A percentile compares a stretch with the other conserved stretches of the same genome.
Evolutionary conservation across 192 early-diverging fungal genomes (phyloP).

Genomic region (Dissophora ornata): DNA sequence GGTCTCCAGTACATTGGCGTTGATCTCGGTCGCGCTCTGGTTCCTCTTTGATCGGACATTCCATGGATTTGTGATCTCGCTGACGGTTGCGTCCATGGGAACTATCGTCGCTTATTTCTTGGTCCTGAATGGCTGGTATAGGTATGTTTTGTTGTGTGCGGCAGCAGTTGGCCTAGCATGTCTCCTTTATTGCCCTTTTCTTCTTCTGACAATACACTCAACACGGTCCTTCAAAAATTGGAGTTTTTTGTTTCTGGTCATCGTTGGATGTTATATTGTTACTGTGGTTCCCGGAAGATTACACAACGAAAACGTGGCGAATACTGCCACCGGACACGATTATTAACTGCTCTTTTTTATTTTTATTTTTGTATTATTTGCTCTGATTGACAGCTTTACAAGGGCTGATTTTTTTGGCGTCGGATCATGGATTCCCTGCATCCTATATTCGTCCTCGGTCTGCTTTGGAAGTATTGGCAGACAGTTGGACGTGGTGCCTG

Average conservation of each 20-base stretch:
- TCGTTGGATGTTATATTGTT: not conserved
- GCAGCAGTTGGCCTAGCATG: not conserved
- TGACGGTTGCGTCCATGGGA: constrained; percentile 65
- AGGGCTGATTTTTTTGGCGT: constrained; percentile 77
- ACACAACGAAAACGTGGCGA: constrained; percentile 1
- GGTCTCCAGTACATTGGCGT: constrained; percentile 66
- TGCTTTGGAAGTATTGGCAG: constrained; percentile 78
- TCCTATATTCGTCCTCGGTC: constrained; percentile 63
- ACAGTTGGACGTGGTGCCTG: constrained; percentile 63
- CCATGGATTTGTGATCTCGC: constrained; percentile 72
- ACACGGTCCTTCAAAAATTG: not conserved
- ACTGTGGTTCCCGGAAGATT: not conserved
- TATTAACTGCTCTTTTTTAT: too few species aligned
- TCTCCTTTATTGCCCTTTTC: too few species aligned
- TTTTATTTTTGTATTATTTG: too few species aligned
- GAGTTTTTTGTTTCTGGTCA: too few species aligned
- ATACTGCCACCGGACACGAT: too few species aligned
- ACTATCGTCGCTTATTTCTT: constrained; percentile 68
- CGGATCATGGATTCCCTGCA: constrained; percentile 73
- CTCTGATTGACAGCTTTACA: too few species aligned
- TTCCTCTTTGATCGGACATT: constrained; percentile 77
- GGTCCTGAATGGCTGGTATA: constrained; percentile 70
- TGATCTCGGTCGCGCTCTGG: constrained; percentile 74
- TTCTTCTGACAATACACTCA: too few species aligned
- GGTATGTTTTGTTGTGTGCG: constrained; percentile 43